Percentiles rank a stretch among this genome's conserved stretches.
Conservation (phyloP, 2,329 filamentous ascomycete species). For the Colletotrichum gigasporum region DNA sequence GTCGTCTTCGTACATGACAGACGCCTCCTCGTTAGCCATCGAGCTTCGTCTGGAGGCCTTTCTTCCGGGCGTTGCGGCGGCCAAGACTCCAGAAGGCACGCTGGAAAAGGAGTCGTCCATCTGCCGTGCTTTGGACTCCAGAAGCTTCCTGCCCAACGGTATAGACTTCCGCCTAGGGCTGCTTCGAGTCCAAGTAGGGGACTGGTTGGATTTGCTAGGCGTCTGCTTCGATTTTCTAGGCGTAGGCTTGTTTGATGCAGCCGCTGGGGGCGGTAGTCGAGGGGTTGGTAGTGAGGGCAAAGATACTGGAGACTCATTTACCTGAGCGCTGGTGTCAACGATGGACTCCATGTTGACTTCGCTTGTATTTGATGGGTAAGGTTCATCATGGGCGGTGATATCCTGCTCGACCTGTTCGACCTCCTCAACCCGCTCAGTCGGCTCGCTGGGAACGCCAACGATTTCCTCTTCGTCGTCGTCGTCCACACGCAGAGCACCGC, state of each 20-base stretch:
- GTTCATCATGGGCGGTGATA: background rate
- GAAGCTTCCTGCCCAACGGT: slow-evolving; percentile 45
- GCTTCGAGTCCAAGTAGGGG: slow-evolving; percentile 44
- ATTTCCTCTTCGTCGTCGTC: slow-evolving; percentile 20
- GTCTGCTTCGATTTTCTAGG: slow-evolving; percentile 5
- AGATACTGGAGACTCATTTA: slow-evolving; percentile 3
- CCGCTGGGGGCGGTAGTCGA: background rate
- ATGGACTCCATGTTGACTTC: slow-evolving; percentile 7
- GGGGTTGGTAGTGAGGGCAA: slow-evolving; percentile 16
- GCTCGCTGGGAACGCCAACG: slow-evolving; percentile 10
- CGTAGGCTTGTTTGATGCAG: background rate
- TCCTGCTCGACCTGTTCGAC: background rate
- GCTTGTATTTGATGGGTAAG: too few species aligned
- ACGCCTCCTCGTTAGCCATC: slow-evolving; percentile 39
- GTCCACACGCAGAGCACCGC: slow-evolving; percentile 33
- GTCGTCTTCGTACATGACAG: slow-evolving; percentile 59
- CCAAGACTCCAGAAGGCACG: slow-evolving; percentile 43
- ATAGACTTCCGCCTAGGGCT: slow-evolving; percentile 44
- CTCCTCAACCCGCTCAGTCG: background rate
- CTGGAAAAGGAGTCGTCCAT: slow-evolving; percentile 46
- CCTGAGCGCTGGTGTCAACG: background rate
- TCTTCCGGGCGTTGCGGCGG: slow-evolving; percentile 40
- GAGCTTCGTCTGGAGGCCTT: slow-evolving; percentile 12
- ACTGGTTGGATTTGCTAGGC: slow-evolving; percentile 27
- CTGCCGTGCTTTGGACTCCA: slow-evolving; percentile 42